A percentile compares a stretch with the other conserved stretches of the same genome.
Conservation (phyloP, 129 eudicot genomes). For the carrot (Daucus carota) region DH1_v3.0 NC_030385.2:12710001-12710500, state of each 20-base stretch:
- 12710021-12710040: neutral
- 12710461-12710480: slow-evolving; percentile 83
- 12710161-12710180: neutral
- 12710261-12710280: neutral
- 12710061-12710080: neutral
- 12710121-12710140: neutral
- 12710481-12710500: slow-evolving; percentile 71
- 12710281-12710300: neutral
- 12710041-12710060: neutral
- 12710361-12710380: slow-evolving; percentile 56
- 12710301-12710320: neutral
- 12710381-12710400: slow-evolving; percentile 91
- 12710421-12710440: slow-evolving; percentile 96
- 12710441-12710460: slow-evolving; percentile 64
- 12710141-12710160: neutral
- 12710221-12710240: neutral
- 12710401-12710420: slow-evolving; percentile 91
- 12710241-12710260: neutral
- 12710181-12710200: neutral
- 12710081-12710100: neutral
- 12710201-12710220: neutral
- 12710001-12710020: no score
- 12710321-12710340: neutral
- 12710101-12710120: neutral
- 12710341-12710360: neutral